Conservation (phyloP, 2,329 filamentous ascomycete genomes). For the Calonectria pseudoturangicola region DNA sequence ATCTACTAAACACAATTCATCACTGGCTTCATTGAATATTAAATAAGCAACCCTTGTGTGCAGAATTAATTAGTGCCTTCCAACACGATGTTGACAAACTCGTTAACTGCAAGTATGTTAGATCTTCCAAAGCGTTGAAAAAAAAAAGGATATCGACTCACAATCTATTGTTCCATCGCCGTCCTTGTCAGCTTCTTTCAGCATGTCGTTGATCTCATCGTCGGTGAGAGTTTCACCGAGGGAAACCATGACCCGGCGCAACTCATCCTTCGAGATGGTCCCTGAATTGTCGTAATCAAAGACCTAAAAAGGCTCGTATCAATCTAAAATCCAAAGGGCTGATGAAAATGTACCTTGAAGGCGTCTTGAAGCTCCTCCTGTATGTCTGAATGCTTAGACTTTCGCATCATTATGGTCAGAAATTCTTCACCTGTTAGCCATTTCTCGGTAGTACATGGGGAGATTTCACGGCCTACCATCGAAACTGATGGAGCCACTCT, state of each 20-base stretch:
- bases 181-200: conserved; percentile 91
- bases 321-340: too few relatives aligned
- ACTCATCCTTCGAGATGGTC: conserved; percentile 90
- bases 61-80: too few relatives aligned
- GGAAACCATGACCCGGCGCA: conserved; percentile 93
- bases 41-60: too few relatives aligned
- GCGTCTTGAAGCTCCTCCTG: conserved; percentile 93
- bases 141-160: too few relatives aligned
- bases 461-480: conserved; percentile 75
- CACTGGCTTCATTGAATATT: too few relatives aligned
- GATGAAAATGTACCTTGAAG: conserved; percentile 78
- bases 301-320: conserved; percentile 64
- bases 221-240: conserved; percentile 94
- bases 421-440: conserved; percentile 75
- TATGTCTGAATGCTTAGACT: conserved; percentile 95
- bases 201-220: conserved; percentile 95
- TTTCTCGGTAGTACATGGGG: too few relatives aligned
- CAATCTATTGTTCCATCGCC: conserved; percentile 79
- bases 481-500: conserved; percentile 94
- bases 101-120: too few relatives aligned
- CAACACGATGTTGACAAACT: too few relatives aligned
- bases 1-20: too few relatives aligned
- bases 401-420: conserved; percentile 93
- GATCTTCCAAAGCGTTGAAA: too few relatives aligned
- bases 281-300: conserved; percentile 95